These are phyloP conservation scores for Jaenimonas drosophilae DNA, from an alignment of 208 protist genomes.

Conservation along the genomic window DNA sequence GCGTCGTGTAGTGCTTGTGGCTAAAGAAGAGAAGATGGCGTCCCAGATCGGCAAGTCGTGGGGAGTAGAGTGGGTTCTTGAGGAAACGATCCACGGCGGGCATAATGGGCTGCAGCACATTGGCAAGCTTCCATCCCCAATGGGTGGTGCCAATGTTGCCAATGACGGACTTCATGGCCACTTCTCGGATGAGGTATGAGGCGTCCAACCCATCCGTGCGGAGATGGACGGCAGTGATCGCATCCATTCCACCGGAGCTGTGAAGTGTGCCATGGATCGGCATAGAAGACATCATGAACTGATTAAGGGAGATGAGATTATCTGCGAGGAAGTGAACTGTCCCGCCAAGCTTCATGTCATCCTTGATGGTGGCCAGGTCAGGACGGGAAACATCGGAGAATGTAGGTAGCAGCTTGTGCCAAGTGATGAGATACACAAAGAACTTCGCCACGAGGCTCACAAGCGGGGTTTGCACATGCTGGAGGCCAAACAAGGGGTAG, in stretches of 20 bases:
- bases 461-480: slow-evolving; percentile 79
- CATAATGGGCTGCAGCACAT: slow-evolving; percentile 42
- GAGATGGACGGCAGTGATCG: slow-evolving; percentile 41
- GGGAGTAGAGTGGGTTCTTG: slow-evolving; percentile 84
- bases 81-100: slow-evolving; percentile 64
- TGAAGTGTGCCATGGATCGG: slow-evolving; percentile 45
- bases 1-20: slow-evolving; percentile 79
- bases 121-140: slow-evolving; percentile 85
- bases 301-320: slow-evolving; percentile 35
- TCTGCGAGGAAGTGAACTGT: slow-evolving; percentile 72
- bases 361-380: slow-evolving; percentile 36
- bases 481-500: slow-evolving; percentile 77
- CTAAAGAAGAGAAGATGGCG: slow-evolving; percentile 84
- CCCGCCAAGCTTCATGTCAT: slow-evolving; percentile 70
- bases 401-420: slow-evolving; percentile 47
- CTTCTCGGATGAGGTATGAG: slow-evolving; percentile 70
- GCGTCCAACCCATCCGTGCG: slow-evolving; percentile 64
- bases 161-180: slow-evolving; percentile 71
- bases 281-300: slow-evolving; percentile 48
- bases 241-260: slow-evolving; percentile 33
- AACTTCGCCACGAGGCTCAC: slow-evolving; percentile 63
- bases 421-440: slow-evolving; percentile 62
- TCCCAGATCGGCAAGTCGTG: slow-evolving; percentile 75
- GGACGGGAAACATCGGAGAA: slow-evolving; percentile 26
- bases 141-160: slow-evolving; percentile 83